phyloP scores from a whole-genome alignment of 1,284 basidiomycete genomes.

The Ceratobasidium theobromae region DNA sequence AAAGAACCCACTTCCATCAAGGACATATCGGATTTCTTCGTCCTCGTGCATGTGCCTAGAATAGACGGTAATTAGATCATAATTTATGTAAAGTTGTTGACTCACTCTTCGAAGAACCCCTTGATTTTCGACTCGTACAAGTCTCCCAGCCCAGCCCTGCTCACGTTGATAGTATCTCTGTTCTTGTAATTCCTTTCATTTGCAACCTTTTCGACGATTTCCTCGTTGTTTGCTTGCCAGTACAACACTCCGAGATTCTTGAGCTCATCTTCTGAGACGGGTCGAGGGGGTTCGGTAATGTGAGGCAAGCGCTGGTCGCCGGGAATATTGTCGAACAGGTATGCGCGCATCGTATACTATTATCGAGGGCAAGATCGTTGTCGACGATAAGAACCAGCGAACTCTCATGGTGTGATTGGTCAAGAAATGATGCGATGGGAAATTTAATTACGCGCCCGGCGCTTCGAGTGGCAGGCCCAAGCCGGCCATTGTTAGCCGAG shows the following conservation, averaged over 20 bases:
- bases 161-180: conserved; percentile 72
- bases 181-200: conserved; percentile 73
- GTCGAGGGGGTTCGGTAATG: conserved; percentile 54
- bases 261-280: conserved; percentile 55
- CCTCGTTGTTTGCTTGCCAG: conserved; percentile 54
- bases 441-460: not conserved
- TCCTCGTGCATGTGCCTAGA: conserved; percentile 84
- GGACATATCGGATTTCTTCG: conserved; percentile 86
- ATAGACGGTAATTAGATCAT: not conserved
- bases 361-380: not conserved
- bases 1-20: conserved; percentile 81
- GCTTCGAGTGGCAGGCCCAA: not conserved
- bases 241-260: conserved; percentile 59
- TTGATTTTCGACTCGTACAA: conserved; percentile 76
- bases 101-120: conserved; percentile 78
- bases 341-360: conserved; percentile 62
- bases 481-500: not conserved
- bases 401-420: conserved; percentile 2
- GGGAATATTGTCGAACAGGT: conserved; percentile 75
- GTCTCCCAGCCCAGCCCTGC: conserved; percentile 72
- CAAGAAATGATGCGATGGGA: not conserved
- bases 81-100: conserved; percentile 20
- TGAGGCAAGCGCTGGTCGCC: conserved; percentile 79
- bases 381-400: not conserved
- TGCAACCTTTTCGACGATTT: conserved; percentile 62